These are phyloP conservation scores for Botryotinia globosa DNA, from an alignment of 2,329 filamentous ascomycete species.

Conservation along the genomic window DNA sequence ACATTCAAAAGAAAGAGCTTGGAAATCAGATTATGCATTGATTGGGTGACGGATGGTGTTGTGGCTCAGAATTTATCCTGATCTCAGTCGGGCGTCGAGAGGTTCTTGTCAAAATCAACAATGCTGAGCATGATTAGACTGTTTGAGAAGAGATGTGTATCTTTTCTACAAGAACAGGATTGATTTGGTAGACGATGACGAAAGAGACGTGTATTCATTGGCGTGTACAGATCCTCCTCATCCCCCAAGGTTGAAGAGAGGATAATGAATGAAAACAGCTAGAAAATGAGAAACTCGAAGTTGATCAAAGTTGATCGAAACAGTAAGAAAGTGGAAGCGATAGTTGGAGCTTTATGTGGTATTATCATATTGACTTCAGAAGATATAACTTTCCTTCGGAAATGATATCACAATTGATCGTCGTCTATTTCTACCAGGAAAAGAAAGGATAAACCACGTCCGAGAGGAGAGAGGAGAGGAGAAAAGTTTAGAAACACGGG, in stretches of 20 bases:
- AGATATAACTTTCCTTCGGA: neutral
- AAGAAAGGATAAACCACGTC: neutral
- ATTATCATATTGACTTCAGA: neutral
- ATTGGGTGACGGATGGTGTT: neutral
- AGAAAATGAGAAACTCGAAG: neutral
- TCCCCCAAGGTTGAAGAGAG: neutral
- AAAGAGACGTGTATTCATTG: neutral
- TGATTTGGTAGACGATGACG: neutral
- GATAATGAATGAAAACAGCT: neutral
- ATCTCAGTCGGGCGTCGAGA: neutral
- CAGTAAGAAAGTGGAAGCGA: neutral
- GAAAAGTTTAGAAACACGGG: neutral
- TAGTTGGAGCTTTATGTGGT: neutral
- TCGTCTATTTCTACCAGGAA: neutral
- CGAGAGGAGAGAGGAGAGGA: neutral
- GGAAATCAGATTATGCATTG: neutral
- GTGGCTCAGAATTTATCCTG: neutral
- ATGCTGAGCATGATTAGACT: neutral
- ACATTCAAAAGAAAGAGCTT: neutral
- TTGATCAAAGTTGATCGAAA: neutral
- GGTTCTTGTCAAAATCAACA: neutral
- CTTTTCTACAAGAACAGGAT: neutral
- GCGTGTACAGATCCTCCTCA: neutral
- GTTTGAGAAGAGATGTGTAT: neutral
- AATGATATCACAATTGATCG: neutral